These are phyloP conservation scores for Coprinopsis sp. DNA, from an alignment of 768 basidiomycete genomes.

Conservation along the genomic window DNA sequence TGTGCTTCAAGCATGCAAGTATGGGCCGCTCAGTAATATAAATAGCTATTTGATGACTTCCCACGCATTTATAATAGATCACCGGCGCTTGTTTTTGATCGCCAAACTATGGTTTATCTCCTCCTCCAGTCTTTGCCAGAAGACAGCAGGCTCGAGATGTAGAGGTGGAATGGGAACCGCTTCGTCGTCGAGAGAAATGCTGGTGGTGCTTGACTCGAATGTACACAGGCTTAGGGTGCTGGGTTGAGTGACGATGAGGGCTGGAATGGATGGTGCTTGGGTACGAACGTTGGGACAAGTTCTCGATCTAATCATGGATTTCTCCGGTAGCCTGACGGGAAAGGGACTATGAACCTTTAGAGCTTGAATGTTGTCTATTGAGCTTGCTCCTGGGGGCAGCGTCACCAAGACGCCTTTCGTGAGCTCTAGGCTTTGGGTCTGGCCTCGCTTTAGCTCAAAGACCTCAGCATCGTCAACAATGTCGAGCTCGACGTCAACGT, in stretches of 20 bases:
- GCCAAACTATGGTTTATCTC: constrained; percentile 10
- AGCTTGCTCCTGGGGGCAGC: background rate
- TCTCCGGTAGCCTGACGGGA: too few species aligned
- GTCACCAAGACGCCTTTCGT: constrained; percentile 41
- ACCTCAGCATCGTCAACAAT: constrained; percentile 18
- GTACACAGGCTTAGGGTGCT: constrained; percentile 29
- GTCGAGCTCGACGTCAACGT: constrained; percentile 7
- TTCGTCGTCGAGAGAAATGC: constrained; percentile 36
- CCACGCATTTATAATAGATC: background rate
- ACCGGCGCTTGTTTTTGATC: background rate
- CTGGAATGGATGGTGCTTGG: constrained; percentile 16
- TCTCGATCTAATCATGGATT: too few species aligned
- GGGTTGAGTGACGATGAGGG: constrained; percentile 31
- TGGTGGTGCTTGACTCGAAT: constrained; percentile 33
- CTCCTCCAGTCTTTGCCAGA: constrained; percentile 16
- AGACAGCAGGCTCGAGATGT: constrained; percentile 14
- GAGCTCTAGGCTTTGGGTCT: constrained; percentile 47
- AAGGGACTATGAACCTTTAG: background rate
- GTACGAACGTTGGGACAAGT: background rate
- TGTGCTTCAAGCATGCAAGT: background rate
- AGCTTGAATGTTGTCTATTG: background rate
- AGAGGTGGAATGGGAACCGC: constrained; percentile 44
- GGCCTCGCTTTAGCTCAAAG: constrained; percentile 44
- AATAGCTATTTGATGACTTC: background rate
- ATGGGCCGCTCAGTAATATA: background rate